Conservation (phyloP, 306 rosid species). For the Spatholobus suberectus region DNA sequence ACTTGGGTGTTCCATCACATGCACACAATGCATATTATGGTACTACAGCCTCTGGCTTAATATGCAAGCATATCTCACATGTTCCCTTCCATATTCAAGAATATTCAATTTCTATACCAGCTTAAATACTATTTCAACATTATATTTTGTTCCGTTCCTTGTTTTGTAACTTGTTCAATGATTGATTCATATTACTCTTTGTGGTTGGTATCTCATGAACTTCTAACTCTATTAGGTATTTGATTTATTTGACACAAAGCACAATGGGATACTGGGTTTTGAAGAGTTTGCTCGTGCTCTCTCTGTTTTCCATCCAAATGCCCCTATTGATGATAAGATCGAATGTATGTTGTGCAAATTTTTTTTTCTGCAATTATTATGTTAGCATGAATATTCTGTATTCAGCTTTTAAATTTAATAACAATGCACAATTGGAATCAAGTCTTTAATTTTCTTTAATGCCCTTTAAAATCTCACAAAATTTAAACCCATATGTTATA, state of each 20-base stretch:
- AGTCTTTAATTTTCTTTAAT: slow-evolving; percentile 14
- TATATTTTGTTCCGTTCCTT: slow-evolving; percentile 19
- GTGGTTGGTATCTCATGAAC: slow-evolving; percentile 34
- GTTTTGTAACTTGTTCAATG: slow-evolving; percentile 14
- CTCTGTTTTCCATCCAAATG: slow-evolving; percentile 97
- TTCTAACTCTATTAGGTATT: slow-evolving; percentile 61
- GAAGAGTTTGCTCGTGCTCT: slow-evolving; percentile 99
- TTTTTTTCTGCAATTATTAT: not conserved
- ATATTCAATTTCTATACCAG: not conserved
- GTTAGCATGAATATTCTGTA: slow-evolving; percentile 5
- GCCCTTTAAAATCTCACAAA: not conserved
- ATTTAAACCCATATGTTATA: slow-evolving; percentile 16
- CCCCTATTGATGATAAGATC: slow-evolving; percentile 92
- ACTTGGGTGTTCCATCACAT: no score
- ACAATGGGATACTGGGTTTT: slow-evolving; percentile 95
- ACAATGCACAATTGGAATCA: not conserved
- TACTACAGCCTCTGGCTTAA: not conserved
- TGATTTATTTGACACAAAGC: slow-evolving; percentile 95
- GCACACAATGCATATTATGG: slow-evolving; percentile 1
- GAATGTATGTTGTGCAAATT: slow-evolving; percentile 65
- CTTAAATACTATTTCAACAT: not conserved
- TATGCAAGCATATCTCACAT: not conserved
- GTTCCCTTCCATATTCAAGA: not conserved
- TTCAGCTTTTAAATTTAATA: slow-evolving; percentile 10
- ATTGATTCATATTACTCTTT: slow-evolving; percentile 24